A percentile compares a stretch with the other conserved stretches of the same genome.
Evolutionary conservation across 2,329 filamentous ascomycete genomes (phyloP).

Genomic region (Fusarium abutilonis): DNA sequence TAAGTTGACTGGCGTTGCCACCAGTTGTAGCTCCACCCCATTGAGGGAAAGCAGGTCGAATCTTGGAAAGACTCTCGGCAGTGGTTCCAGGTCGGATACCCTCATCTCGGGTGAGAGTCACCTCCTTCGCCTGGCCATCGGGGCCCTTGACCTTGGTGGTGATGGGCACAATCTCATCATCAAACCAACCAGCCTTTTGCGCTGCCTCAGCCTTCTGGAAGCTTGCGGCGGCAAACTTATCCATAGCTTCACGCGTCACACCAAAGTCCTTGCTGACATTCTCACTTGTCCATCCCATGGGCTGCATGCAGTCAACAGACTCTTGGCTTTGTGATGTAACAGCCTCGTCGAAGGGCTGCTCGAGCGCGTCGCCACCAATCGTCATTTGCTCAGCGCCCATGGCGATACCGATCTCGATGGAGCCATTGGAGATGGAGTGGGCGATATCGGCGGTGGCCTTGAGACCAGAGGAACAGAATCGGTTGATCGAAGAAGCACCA

Average conservation of each 20-base stretch:
- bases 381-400: conserved; percentile 92
- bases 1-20: conserved; percentile 94
- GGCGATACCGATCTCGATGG: conserved; percentile 88
- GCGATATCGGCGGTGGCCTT: conserved; percentile 96
- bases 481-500: conserved; percentile 83
- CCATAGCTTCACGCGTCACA: conserved; percentile 81
- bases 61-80: conserved; percentile 80
- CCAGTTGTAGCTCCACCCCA: conserved; percentile 89
- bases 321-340: conserved; percentile 78
- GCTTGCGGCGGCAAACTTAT: conserved; percentile 85
- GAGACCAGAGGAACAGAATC: conserved; percentile 96
- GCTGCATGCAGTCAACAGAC: conserved; percentile 84
- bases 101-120: conserved; percentile 87
- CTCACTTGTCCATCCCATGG: conserved; percentile 98
- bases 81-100: conserved; percentile 93
- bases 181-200: conserved; percentile 90
- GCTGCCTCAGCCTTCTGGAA: conserved; percentile 88
- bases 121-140: conserved; percentile 79
- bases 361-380: conserved; percentile 73
- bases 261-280: conserved; percentile 93
- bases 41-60: conserved; percentile 88
- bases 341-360: conserved; percentile 79
- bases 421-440: conserved; percentile 80
- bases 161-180: conserved; percentile 94
- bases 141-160: conserved; percentile 82